These are phyloP conservation scores for Potentilla sterilis DNA, from an alignment of 306 rosid genomes.

Conservation along the genomic window DNA sequence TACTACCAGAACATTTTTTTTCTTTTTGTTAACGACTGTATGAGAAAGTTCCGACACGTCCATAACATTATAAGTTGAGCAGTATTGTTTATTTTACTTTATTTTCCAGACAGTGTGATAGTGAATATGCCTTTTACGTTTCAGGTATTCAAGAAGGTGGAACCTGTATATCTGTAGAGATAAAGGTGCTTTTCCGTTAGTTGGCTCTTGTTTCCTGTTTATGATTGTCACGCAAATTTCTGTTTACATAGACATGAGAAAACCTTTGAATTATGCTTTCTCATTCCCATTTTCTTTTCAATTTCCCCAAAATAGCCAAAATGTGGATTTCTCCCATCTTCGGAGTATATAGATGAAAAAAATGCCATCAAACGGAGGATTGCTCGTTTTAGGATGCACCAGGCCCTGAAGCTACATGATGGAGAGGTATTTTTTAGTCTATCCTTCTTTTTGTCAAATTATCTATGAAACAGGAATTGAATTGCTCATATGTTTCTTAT, in stretches of 20 bases:
- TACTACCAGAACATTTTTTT: background rate
- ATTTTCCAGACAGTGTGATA: conserved; percentile 8
- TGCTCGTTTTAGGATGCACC: conserved; percentile 93
- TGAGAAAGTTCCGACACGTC: background rate
- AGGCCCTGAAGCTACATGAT: conserved; percentile 75
- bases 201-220: conserved; percentile 3
- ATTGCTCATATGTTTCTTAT: background rate
- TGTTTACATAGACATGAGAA: conserved; percentile 1
- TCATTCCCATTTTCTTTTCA: conserved; percentile 15
- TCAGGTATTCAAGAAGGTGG: conserved; percentile 54
- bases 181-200: conserved; percentile 55
- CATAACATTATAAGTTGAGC: background rate
- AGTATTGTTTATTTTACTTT: background rate
- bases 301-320: conserved; percentile 61
- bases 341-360: conserved; percentile 68
- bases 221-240: conserved; percentile 4
- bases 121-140: conserved; percentile 26
- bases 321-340: conserved; percentile 88
- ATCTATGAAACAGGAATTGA: background rate
- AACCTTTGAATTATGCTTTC: background rate
- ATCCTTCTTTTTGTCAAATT: conserved; percentile 2
- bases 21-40: background rate
- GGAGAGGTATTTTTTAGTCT: conserved; percentile 54
- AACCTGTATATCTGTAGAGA: conserved; percentile 78
- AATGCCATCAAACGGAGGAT: conserved; percentile 60